A percentile compares a stretch with the other conserved stretches of the same genome.
Evolutionary conservation across 805 yeast species (phyloP).

Genomic region (Ogataea allantospora): DNA sequence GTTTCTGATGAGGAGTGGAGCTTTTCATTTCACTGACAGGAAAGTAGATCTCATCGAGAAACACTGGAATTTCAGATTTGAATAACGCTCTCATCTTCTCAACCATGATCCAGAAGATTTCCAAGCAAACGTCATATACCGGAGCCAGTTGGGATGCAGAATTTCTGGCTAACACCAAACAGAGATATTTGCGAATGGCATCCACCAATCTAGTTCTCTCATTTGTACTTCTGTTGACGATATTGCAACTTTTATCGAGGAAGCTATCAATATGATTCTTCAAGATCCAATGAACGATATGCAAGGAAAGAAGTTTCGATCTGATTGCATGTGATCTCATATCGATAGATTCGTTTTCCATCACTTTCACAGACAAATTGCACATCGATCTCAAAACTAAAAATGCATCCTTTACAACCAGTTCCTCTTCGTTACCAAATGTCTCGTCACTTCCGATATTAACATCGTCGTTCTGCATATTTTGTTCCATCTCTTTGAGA

Average conservation of each 20-base stretch:
- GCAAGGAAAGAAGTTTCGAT: constrained; percentile 84
- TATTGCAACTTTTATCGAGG: constrained; percentile 53
- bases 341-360: constrained; percentile 75
- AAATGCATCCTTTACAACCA: constrained; percentile 85
- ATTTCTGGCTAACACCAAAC: constrained; percentile 81
- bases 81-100: constrained; percentile 83
- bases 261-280: constrained; percentile 84
- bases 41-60: constrained; percentile 88
- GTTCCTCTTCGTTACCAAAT: constrained; percentile 57
- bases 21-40: constrained; percentile 91
- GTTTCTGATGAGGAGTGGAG: constrained; percentile 88
- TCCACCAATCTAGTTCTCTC: constrained; percentile 65
- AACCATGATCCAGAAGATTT: constrained; percentile 88
- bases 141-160: constrained; percentile 91
- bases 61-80: constrained; percentile 91
- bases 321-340: constrained; percentile 91
- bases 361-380: constrained; percentile 78
- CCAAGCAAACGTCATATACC: constrained; percentile 86
- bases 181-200: constrained; percentile 80
- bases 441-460: constrained; percentile 46
- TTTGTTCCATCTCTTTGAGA: constrained; percentile 54
- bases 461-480: constrained; percentile 51
- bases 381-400: constrained; percentile 93
- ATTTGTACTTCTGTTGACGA: constrained; percentile 48
- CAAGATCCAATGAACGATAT: constrained; percentile 80